Conservation (phyloP, 176 grass and related monocot genomes). For the Raddia guianensis region DNA sequence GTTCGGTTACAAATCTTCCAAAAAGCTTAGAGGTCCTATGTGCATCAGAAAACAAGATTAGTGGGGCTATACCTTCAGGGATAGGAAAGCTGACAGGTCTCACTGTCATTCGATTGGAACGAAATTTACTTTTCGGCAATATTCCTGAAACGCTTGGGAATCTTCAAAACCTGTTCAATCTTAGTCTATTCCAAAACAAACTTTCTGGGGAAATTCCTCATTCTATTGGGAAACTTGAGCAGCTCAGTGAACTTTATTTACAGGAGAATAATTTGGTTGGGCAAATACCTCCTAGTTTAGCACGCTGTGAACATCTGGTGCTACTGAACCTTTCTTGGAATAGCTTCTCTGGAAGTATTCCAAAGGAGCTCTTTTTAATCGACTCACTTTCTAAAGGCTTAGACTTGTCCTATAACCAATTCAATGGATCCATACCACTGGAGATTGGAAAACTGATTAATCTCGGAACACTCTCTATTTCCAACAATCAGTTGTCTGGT, state of each 20-base stretch:
- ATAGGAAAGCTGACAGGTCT: conserved; percentile 16
- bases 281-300: conserved; percentile 9
- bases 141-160: background rate
- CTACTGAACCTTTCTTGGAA: conserved; percentile 37
- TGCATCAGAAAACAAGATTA: background rate
- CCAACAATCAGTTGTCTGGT: conserved; percentile 15
- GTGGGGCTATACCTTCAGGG: background rate
- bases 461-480: background rate
- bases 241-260: conserved; percentile 4
- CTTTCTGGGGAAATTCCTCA: conserved; percentile 34
- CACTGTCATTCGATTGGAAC: background rate
- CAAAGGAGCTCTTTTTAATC: background rate
- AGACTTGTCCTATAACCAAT: conserved; percentile 12
- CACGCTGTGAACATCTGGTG: background rate
- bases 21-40: background rate
- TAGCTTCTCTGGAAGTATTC: conserved; percentile 29
- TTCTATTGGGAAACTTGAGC: conserved; percentile 9
- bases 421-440: conserved; percentile 28
- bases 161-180: background rate
- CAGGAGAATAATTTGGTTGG: conserved; percentile 17
- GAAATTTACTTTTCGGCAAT: background rate
- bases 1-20: conserved; percentile 9
- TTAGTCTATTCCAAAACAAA: conserved; percentile 7
- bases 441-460: conserved; percentile 32
- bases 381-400: conserved; percentile 16